Percentiles rank a stretch among this genome's conserved stretches.
These are phyloP conservation scores for Fusarium dlaminii DNA, from an alignment of 2,329 filamentous ascomycete species.

Conservation along the genomic window DNA sequence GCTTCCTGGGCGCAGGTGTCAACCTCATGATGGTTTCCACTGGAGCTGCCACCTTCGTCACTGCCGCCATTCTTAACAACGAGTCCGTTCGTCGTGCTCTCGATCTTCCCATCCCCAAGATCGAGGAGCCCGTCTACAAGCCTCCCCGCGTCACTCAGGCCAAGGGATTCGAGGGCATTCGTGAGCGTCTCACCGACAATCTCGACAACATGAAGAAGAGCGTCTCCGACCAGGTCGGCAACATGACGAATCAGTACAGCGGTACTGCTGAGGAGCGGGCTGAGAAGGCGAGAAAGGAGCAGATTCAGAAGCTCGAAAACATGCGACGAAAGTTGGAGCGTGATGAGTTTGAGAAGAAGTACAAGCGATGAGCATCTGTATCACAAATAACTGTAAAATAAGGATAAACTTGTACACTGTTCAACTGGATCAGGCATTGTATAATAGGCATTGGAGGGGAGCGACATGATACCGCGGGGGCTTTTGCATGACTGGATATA, in stretches of 20 bases:
- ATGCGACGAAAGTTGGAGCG: slow-evolving; percentile 49
- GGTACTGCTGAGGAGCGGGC: slow-evolving; percentile 48
- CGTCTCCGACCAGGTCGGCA: slow-evolving; percentile 46
- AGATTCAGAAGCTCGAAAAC: slow-evolving; percentile 49
- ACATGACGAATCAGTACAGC: slow-evolving; percentile 48
- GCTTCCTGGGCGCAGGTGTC: slow-evolving; percentile 58
- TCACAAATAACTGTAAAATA: slow-evolving; percentile 29
- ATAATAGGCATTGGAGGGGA: slow-evolving; percentile 32
- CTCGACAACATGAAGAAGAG: slow-evolving; percentile 52
- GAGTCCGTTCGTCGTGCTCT: slow-evolving; percentile 50
- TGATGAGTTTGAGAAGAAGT: slow-evolving; percentile 54
- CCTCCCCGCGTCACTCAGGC: slow-evolving; percentile 44
- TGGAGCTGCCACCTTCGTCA: slow-evolving; percentile 50
- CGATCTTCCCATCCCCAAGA: slow-evolving; percentile 50
- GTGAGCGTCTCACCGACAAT: slow-evolving; percentile 47
- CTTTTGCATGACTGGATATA: slow-evolving; percentile 14
- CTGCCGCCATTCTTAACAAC: slow-evolving; percentile 51
- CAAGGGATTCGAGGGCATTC: slow-evolving; percentile 39
- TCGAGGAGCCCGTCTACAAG: slow-evolving; percentile 47
- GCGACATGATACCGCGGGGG: slow-evolving; percentile 17
- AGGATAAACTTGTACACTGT: slow-evolving; percentile 8
- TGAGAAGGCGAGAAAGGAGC: slow-evolving; percentile 48
- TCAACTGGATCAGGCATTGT: slow-evolving; percentile 19
- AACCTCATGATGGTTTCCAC: slow-evolving; percentile 60
- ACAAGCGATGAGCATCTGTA: slow-evolving; percentile 45